These are phyloP conservation scores for Aphanomyces euteiches DNA, from an alignment of 352 stramenopile genomes.

Conservation along the genomic window DNA sequence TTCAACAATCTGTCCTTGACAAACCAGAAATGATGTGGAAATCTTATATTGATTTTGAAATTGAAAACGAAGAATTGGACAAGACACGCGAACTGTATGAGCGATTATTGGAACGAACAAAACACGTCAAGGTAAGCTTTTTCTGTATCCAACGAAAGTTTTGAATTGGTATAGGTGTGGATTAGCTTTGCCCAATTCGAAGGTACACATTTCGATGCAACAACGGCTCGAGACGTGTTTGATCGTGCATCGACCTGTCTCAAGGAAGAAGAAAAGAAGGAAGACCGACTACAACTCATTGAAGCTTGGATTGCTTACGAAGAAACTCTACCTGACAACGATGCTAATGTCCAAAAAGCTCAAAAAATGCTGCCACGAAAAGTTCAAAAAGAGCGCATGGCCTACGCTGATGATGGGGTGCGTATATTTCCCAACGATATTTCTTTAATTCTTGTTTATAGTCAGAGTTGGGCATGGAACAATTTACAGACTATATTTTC, in stretches of 20 bases:
- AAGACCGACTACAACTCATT: constrained; percentile 95
- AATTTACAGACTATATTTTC: constrained; percentile 99
- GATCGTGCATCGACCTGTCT: constrained; percentile 89
- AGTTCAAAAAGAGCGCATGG: constrained; percentile 96
- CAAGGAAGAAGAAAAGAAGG: constrained; percentile 89
- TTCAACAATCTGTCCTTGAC: constrained; percentile 93
- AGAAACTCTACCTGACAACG: constrained; percentile 50
- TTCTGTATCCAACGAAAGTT: neutral
- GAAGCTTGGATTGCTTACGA: constrained; percentile 96
- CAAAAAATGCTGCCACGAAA: constrained; percentile 91
- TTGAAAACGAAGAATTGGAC: constrained; percentile 74
- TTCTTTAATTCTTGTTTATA: constrained; percentile 32
- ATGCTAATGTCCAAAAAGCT: constrained; percentile 69
- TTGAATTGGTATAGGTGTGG: constrained; percentile 61
- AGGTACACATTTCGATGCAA: constrained; percentile 47
- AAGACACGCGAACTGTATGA: constrained; percentile 93
- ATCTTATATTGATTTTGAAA: constrained; percentile 99
- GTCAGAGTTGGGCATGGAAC: constrained; percentile 91
- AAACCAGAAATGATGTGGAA: constrained; percentile 99
- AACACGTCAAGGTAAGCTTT: constrained; percentile 91
- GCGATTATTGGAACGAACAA: constrained; percentile 93
- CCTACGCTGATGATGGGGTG: constrained; percentile 87
- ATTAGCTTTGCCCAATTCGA: constrained; percentile 90
- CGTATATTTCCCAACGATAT: constrained; percentile 8
- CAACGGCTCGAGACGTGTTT: constrained; percentile 82